A percentile compares a stretch with the other conserved stretches of the same genome.
Evolutionary conservation across 2,329 filamentous ascomycete genomes (phyloP).

Genomic region (Cladosporium colombiae): DNA sequence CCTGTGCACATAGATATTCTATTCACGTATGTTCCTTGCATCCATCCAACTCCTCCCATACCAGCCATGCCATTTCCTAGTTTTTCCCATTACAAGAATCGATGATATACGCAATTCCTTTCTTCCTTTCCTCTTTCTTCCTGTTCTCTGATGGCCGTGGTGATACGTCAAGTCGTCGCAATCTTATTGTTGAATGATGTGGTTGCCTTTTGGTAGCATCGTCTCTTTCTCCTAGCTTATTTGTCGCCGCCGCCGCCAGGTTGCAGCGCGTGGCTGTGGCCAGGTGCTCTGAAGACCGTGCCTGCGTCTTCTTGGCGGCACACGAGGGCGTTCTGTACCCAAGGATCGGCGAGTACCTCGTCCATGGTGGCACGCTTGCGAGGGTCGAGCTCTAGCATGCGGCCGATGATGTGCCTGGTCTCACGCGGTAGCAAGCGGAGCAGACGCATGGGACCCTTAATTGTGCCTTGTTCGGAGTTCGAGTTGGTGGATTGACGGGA

Average conservation of each 20-base stretch:
- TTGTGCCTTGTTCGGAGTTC: slow-evolving; percentile 50
- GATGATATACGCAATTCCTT: neutral
- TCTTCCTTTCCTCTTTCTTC: neutral
- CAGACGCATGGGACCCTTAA: slow-evolving; percentile 90
- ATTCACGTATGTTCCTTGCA: neutral
- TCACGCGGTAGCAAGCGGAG: slow-evolving; percentile 85
- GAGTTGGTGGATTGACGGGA: slow-evolving; percentile 27
- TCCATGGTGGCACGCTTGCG: slow-evolving; percentile 79
- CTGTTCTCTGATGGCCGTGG: neutral
- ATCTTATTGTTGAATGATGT: neutral
- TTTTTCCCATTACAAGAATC: slow-evolving; percentile 13
- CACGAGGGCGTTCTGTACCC: slow-evolving; percentile 82
- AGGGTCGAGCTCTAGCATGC: slow-evolving; percentile 90
- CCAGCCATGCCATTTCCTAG: slow-evolving; percentile 1
- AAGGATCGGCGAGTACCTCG: slow-evolving; percentile 84
- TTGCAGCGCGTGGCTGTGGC: slow-evolving; percentile 76
- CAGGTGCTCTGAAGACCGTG: slow-evolving; percentile 68
- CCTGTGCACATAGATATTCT: neutral
- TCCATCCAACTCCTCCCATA: neutral
- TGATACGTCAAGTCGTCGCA: slow-evolving; percentile 7
- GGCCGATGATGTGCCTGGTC: slow-evolving; percentile 82
- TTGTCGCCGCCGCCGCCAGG: slow-evolving; percentile 34
- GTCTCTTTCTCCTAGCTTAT: slow-evolving; percentile 15
- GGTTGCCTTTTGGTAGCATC: neutral
- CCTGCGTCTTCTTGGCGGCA: slow-evolving; percentile 79